Conservation (phyloP, 2,329 filamentous ascomycete genomes). For the Diaporthe vaccinii region DNA sequence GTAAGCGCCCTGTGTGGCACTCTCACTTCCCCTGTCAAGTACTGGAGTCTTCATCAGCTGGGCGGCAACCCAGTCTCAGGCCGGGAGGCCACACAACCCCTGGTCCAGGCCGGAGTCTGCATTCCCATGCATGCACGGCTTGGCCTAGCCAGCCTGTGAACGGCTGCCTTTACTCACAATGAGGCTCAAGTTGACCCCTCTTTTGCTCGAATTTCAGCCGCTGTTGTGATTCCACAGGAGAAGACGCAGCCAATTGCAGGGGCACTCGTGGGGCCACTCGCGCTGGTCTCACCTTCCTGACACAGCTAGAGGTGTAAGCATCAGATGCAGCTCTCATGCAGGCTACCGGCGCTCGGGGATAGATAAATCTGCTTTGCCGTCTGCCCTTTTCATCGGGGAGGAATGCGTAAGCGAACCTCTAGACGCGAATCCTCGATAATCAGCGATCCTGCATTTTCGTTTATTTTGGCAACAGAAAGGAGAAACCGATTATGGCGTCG, state of each 20-base stretch:
- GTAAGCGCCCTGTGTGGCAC: not conserved
- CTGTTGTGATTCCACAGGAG: slow-evolving; percentile 1
- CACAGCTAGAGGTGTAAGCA: not conserved
- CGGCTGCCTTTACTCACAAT: not conserved
- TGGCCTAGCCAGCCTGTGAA: not conserved
- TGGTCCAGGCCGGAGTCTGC: not conserved
- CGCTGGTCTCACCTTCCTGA: not conserved
- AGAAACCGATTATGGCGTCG: not conserved
- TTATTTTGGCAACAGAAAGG: not conserved
- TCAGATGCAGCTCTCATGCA: not conserved
- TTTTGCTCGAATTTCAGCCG: not conserved
- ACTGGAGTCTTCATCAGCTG: not conserved
- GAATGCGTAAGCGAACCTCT: not conserved
- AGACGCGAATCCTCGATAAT: not conserved
- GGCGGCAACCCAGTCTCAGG: not conserved
- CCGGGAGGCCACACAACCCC: not conserved
- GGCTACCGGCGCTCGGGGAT: not conserved
- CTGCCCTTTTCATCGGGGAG: not conserved
- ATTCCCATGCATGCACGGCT: not conserved
- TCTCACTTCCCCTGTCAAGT: not conserved
- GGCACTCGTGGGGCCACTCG: not conserved
- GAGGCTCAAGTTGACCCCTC: slow-evolving; percentile 5
- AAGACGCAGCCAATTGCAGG: not conserved
- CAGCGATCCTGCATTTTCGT: not conserved
- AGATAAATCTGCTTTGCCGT: slow-evolving; percentile 10